A percentile compares a stretch with the other conserved stretches of the same genome.
Evolutionary conservation across 495 filamentous ascomycete species (phyloP).

Genomic region (Cercophora newfieldiana): DNA sequence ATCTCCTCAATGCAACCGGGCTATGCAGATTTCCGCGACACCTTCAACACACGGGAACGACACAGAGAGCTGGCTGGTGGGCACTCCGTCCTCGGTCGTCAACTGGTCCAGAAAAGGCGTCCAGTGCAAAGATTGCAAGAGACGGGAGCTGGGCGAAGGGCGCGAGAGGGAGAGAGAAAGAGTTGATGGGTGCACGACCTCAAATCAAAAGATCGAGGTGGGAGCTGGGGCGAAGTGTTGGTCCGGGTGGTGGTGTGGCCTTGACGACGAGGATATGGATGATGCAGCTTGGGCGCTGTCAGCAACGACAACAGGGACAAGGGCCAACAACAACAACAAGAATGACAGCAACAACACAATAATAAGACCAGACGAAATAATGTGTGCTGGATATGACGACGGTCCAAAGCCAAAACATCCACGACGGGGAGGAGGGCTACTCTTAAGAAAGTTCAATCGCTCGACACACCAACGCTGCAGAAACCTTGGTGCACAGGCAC

Average conservation of each 20-base stretch:
- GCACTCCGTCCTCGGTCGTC: neutral
- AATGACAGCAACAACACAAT: slow-evolving; percentile 23
- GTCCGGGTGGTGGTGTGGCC: neutral
- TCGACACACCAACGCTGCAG: slow-evolving; percentile 24
- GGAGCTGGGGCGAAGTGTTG: neutral
- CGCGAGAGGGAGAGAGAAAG: neutral
- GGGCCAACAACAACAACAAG: slow-evolving; percentile 13
- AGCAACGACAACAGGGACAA: slow-evolving; percentile 13
- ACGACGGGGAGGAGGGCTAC: slow-evolving; percentile 17
- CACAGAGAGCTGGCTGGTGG: slow-evolving; percentile 10
- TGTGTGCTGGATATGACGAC: slow-evolving; percentile 24
- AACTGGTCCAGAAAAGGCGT: slow-evolving; percentile 17
- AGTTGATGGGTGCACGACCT: slow-evolving; percentile 4
- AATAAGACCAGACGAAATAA: slow-evolving; percentile 20
- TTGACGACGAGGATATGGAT: slow-evolving; percentile 16
- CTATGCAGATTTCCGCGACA: slow-evolving; percentile 33
- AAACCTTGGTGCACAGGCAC: slow-evolving; percentile 32
- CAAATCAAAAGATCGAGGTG: neutral
- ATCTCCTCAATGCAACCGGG: slow-evolving; percentile 43
- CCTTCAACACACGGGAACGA: slow-evolving; percentile 22
- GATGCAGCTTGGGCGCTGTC: slow-evolving; percentile 8
- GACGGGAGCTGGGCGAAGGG: no score
- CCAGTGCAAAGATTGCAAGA: slow-evolving; percentile 15
- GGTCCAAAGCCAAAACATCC: slow-evolving; percentile 21
- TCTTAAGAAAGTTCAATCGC: slow-evolving; percentile 26